Evolutionary conservation across 345 rosid species (phyloP), one percentile per base, ranked within the genome.

Genomic region (Erodium maritimum): DNA sequence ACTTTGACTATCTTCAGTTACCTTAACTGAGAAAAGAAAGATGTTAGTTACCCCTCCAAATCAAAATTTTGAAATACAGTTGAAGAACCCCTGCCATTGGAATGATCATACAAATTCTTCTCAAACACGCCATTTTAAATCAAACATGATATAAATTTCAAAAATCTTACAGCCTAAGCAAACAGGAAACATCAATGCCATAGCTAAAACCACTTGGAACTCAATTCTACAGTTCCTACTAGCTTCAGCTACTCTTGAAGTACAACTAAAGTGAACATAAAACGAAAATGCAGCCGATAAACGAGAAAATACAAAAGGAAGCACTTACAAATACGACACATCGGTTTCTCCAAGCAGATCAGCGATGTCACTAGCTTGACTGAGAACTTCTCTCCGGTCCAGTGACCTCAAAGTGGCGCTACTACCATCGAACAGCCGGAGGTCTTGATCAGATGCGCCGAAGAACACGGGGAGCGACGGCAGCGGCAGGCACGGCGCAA

Each of bases 381-480:
- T 69, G 25, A 93, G 77, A 71, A 93, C 76, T 67, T 85, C 95
- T 13, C 37, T 56, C 51, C 91, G 85, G 63, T 77, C 77, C 83
- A 87, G 79, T 13, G 73, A 75, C 81, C 83, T 75, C 21, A 57
- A 55, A 54, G 63, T 53, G 71, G 50, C 66, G 50, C n/a, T n/a
- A n/a, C n/a, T n/a, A n/a, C n/a, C n/a, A n/a, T 86, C 96, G 73
- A 77, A 75, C 58, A 88, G 69, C 61, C 83, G 76, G 46, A 93
- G 72, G 66, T 73, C 79, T 23, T 83, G 89, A 69, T 79, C 84
- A 56, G 83, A 68, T 8, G 97, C 84, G 42, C 97, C 97, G 62
- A 82, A 87, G 77, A 87, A 85, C 33, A 89, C 80, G 6, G 97
- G 97, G 55, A 90, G 77, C 67, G 88, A 93, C 19, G 95, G 99